phyloP scores from a whole-genome alignment of 108 stramenopile species.

The Cyclotella atomus region DNA sequence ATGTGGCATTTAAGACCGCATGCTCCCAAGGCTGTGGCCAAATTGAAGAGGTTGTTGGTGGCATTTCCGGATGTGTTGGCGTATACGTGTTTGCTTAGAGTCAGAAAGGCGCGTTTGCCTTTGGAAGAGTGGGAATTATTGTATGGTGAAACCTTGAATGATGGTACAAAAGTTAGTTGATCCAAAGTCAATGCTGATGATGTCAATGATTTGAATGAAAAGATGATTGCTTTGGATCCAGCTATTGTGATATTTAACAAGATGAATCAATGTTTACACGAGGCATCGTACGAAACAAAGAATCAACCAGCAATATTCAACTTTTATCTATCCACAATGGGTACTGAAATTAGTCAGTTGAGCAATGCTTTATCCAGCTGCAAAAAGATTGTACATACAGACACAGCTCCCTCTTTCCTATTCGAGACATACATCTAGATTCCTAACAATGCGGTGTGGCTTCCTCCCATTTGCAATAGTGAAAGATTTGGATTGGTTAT shows the following conservation, averaged over 20 bases:
- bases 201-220: neutral
- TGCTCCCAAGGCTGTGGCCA: constrained; percentile 25
- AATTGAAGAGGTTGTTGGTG: constrained; percentile 41
- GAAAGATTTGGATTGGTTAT: constrained; percentile 33
- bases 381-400: constrained; percentile 61
- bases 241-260: constrained; percentile 6
- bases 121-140: constrained; percentile 32
- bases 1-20: constrained; percentile 29
- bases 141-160: constrained; percentile 20
- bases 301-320: constrained; percentile 13
- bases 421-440: constrained; percentile 57
- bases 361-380: constrained; percentile 38
- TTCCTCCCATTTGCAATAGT: constrained; percentile 54
- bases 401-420: constrained; percentile 67
- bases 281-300: constrained; percentile 18
- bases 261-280: constrained; percentile 21
- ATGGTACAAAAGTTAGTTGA: constrained; percentile 6
- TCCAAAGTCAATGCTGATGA: neutral
- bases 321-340: constrained; percentile 43
- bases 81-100: constrained; percentile 38
- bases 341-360: constrained; percentile 41
- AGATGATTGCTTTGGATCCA: neutral
- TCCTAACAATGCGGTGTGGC: constrained; percentile 57
- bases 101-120: constrained; percentile 23
- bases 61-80: constrained; percentile 51